Evolutionary conservation across 2,329 filamentous ascomycete genomes (phyloP).

Genomic region (Aspergillus fischeri): DNA sequence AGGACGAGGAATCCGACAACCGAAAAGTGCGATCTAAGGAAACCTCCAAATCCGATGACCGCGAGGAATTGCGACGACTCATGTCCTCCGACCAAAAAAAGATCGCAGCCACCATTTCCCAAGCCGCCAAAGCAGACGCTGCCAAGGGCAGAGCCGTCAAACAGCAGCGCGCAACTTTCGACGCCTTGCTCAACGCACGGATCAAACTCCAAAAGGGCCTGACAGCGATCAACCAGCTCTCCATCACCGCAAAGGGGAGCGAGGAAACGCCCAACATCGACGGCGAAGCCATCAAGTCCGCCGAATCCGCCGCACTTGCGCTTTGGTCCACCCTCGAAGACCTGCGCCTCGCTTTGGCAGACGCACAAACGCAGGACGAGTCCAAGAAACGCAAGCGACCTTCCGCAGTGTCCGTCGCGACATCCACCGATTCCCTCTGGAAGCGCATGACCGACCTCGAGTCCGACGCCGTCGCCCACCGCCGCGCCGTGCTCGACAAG

Average conservation of each 20-base stretch:
- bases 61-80: conserved; percentile 61
- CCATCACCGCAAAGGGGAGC: conserved; percentile 40
- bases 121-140: conserved; percentile 70
- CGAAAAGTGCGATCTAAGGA: conserved; percentile 20
- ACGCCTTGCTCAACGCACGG: conserved; percentile 80
- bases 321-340: conserved; percentile 69
- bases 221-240: conserved; percentile 72
- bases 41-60: conserved; percentile 32
- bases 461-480: conserved; percentile 52
- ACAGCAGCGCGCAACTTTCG: conserved; percentile 78
- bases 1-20: conserved; percentile 18
- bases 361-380: conserved; percentile 30
- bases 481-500: conserved; percentile 74
- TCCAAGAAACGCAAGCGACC: conserved; percentile 46
- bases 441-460: conserved; percentile 66
- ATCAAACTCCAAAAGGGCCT: conserved; percentile 92
- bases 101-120: conserved; percentile 59
- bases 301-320: conserved; percentile 78
- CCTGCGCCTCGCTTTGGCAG: conserved; percentile 37
- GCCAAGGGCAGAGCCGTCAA: conserved; percentile 85
- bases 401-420: conserved; percentile 46
- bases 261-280: conserved; percentile 33
- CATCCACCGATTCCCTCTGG: conserved; percentile 66
- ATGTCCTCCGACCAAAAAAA: conserved; percentile 65
- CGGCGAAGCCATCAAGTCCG: conserved; percentile 61